Evolutionary conservation across 495 filamentous ascomycete species (phyloP), one percentile per base, ranked within the genome.

Genomic region (Penicillium coffeae): DNA sequence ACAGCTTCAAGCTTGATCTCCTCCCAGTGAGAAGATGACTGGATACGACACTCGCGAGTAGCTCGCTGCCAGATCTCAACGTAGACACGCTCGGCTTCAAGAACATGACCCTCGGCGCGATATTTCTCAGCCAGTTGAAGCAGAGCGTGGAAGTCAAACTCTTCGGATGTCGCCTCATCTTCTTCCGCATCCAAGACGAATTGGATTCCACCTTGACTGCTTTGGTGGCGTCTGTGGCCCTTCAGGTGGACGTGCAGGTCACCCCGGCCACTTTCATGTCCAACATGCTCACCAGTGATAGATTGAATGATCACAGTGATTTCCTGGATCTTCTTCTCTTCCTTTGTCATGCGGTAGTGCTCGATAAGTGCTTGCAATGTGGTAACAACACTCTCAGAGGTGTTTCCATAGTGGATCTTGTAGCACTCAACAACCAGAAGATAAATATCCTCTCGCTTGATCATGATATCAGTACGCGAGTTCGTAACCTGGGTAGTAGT

Each of bases 1-100:
- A 65, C 58, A 15, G 60, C 52, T 22, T 65, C 52, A 19, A 64
- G 39, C 42, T 64, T 69, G 35, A 50, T 50, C 40, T 68, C 51
- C 44, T 69, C 66, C 52, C 55, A 65, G 35, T 65, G 53, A 4
- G 52, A 43, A 6, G 66, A 66, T 27, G 52, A 56, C 32, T 64
- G 52, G n/a, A 53, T 38, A 7, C 64, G 64, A 48, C 52, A 63
- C 42, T 64, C 57, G 36, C 47, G 58, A 48, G 59, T 68, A 14
- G 63, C 52, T 0, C 52, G 60, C 42, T 71, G 66, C 68, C 68
- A 71, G 33, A 68, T 55, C 39, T 71, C 64, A 33, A 69, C 53
- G 43, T 63, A 71, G 3, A 58, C 42, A 9, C 52, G 46, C 55
- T 71, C 68, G 0, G 66, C 68, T 15, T 55, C 47, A 5, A 42